Evolutionary conservation across 345 rosid species (phyloP).

Genomic region (Hevea brasiliensis): DNA sequence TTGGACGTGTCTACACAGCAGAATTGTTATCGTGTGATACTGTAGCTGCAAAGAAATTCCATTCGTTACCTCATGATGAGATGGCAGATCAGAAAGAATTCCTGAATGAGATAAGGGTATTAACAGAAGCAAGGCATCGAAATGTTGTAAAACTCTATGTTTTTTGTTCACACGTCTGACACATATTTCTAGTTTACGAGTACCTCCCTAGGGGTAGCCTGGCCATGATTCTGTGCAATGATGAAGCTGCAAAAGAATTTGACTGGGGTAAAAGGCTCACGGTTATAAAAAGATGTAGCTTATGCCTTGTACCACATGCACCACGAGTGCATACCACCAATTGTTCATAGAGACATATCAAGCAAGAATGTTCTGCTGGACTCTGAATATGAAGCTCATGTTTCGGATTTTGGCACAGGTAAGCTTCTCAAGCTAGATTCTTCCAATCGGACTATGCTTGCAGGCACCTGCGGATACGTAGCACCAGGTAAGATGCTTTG

Average conservation of each 20-base stretch:
- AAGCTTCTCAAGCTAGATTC: constrained; percentile 10
- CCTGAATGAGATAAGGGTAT: constrained; percentile 24
- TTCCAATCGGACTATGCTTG: constrained; percentile 6
- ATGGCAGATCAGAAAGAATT: constrained; percentile 12
- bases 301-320: constrained; percentile 14
- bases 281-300: constrained; percentile 14
- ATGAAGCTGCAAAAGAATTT: constrained; percentile 18
- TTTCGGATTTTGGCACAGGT: constrained; percentile 19
- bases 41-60: constrained; percentile 34
- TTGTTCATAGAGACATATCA: constrained; percentile 18
- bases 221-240: neutral
- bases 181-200: constrained; percentile 40
- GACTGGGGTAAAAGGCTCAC: constrained; percentile 31
- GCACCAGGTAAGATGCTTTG: constrained; percentile 13
- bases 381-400: constrained; percentile 7
- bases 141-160: constrained; percentile 38
- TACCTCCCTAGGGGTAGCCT: constrained; percentile 34
- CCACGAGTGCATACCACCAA: constrained; percentile 15
- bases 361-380: constrained; percentile 16
- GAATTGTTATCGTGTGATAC: neutral
- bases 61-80: neutral
- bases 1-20: constrained; percentile 32
- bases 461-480: constrained; percentile 14
- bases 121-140: constrained; percentile 33
- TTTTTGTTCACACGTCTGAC: constrained; percentile 25